These are phyloP conservation scores for Ustulina deusta DNA, from an alignment of 2,329 filamentous ascomycete genomes.

Conservation along the genomic window DNA sequence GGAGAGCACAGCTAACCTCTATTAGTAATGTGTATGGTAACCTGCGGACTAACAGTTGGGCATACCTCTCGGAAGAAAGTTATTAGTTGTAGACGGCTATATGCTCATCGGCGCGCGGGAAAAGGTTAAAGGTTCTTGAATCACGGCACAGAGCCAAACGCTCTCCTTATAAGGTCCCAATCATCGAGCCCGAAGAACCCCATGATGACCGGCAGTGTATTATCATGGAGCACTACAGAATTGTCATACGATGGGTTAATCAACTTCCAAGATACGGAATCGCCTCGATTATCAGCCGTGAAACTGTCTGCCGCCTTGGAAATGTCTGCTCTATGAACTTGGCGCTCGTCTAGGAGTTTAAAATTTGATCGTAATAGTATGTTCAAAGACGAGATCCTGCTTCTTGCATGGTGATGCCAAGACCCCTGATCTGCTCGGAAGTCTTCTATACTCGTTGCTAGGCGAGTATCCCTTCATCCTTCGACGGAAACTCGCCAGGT, in stretches of 20 bases:
- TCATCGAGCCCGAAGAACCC: not conserved
- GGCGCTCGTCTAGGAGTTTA: not conserved
- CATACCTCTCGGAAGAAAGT: constrained; percentile 30
- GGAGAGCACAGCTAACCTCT: constrained; percentile 47
- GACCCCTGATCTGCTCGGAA: constrained; percentile 48
- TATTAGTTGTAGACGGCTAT: not conserved
- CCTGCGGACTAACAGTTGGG: not conserved
- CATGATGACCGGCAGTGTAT: not conserved
- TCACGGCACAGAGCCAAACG: not conserved
- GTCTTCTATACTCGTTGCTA: constrained; percentile 24
- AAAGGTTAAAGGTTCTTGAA: not conserved
- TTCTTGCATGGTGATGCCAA: constrained; percentile 35
- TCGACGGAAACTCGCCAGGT: not conserved
- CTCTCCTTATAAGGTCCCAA: constrained; percentile 20
- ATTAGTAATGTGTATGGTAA: constrained; percentile 29
- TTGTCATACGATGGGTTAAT: constrained; percentile 18
- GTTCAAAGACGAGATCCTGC: constrained; percentile 11
- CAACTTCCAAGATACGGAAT: constrained; percentile 22
- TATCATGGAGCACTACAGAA: constrained; percentile 9
- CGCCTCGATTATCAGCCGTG: constrained; percentile 27
- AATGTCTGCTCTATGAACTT: not conserved
- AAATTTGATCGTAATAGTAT: constrained; percentile 4
- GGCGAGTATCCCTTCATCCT: not conserved
- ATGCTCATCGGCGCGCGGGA: not conserved
- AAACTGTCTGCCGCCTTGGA: constrained; percentile 28